Base-by-base conservation (phyloP, 352 stramenopile species). In the Phytophthora pseudosyringae region DNA sequence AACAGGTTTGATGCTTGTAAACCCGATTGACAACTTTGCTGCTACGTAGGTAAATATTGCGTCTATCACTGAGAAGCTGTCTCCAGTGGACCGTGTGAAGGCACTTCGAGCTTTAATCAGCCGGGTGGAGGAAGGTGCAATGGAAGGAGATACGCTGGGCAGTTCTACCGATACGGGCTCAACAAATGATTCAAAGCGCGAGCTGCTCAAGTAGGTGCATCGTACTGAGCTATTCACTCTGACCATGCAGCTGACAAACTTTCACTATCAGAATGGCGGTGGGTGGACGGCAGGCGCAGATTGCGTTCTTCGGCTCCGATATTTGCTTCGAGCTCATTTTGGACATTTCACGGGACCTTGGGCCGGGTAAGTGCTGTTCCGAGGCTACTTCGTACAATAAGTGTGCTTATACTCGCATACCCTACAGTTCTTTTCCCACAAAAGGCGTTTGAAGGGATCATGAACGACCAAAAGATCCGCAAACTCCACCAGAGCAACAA, bases 361-460 rank as follows among this genome's bases (percentile, higher is more conserved):
- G 82, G 5, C 69, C 78, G 69, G 74, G 83, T 89, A 59, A 48
- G 44, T 54, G 56, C n/a, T 13, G 25, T 39, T 10, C 25, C 31
- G 35, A 39, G 18, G 50, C 36, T 18, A 26, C 16, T n/a, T 15
- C 16, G 35, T 46, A 26, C 36, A 33, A 43, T 7, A 47, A 50
- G 8, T 11, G 10, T 41, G 16, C 29, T 50, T 5, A 49, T 28
- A 3, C 13, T 51, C 46, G 33, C 53, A 52, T 29, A 43, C 12
- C n/a, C 5, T 62, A 5, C 50, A 95, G 83, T 78, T 16, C 52
- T 93, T 5, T 95, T 93, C 29, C 81, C 84, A 28, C 33, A 71
- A 3, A 85, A 88, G 51, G 75, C 81, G 11, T 93, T 95, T 47
- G 86, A 92, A 76, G 86, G 83, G 3, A 93, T 93, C 46, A 87